Conservation (phyloP, 257 asterid species). For the Plantago major region DNA sequence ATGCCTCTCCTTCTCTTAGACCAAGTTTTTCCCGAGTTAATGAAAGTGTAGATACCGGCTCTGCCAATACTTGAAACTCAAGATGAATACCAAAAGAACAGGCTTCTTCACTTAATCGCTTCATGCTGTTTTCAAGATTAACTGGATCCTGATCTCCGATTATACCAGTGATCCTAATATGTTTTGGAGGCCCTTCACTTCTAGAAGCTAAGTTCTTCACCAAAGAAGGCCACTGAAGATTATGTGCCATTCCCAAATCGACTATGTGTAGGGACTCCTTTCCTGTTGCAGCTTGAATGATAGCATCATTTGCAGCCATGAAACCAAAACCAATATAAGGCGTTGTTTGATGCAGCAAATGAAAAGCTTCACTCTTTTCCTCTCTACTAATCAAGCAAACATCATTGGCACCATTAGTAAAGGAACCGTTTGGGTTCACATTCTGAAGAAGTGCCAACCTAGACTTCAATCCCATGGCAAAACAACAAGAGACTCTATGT, state of each 20-base stretch:
- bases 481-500: slow-evolving; percentile 48
- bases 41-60: slow-evolving; percentile 27
- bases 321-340: slow-evolving; percentile 47
- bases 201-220: slow-evolving; percentile 28
- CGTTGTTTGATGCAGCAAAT: slow-evolving; percentile 41
- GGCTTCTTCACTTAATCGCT: slow-evolving; percentile 30
- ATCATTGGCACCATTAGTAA: slow-evolving; percentile 11
- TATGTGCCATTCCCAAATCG: slow-evolving; percentile 50
- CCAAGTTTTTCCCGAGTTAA: slow-evolving; percentile 40
- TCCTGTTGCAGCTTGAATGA: slow-evolving; percentile 33
- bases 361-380: slow-evolving; percentile 37
- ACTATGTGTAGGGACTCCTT: slow-evolving; percentile 41
- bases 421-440: slow-evolving; percentile 34
- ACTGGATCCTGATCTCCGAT: slow-evolving; percentile 30
- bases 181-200: slow-evolving; percentile 30
- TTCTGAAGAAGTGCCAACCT: slow-evolving; percentile 33
- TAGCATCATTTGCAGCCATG: slow-evolving; percentile 59
- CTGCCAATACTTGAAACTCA: slow-evolving; percentile 26
- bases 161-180: slow-evolving; percentile 43
- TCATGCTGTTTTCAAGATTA: slow-evolving; percentile 30
- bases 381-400: slow-evolving; percentile 22
- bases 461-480: slow-evolving; percentile 42
- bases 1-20: slow-evolving; percentile 32
- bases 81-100: slow-evolving; percentile 26
- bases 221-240: slow-evolving; percentile 53